Base-by-base conservation (phyloP, 345 rosid genomes). In the Brassica napus region DNA sequence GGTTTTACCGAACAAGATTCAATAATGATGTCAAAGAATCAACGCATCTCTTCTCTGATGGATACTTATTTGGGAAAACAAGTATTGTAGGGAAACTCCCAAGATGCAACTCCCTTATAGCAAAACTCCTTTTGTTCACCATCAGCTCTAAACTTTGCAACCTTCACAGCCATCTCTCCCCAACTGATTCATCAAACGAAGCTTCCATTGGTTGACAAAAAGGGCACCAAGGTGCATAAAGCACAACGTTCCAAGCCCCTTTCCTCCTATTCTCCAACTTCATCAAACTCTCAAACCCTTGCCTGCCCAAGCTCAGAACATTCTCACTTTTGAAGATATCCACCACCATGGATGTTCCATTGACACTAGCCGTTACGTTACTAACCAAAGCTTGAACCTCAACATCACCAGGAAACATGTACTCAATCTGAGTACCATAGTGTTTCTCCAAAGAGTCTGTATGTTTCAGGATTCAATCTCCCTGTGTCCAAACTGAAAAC, bases 401-500 rank as follows among this genome's bases (percentile, higher is more conserved):
- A 15, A 52, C 58, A n/a, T 16, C 23, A 52, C n/a, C 55, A n/a
- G 18, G 58, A 6, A 15, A 52, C 8, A 52, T 52, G 58, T 52
- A 52, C 23, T 52, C 58, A 6, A 52, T 52, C 4, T 68, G 84
- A 31, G 91, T 92, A 72, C 87, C 95, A 42, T 89, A 92, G 1
- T 86, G 90, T 81, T 94, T 91, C 87, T 94, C 97, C 1, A 94
- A 92, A 94, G 76, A 88, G 89, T 24, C 73, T 82, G 44, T 94
- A 92, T 0, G 97, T 94, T 81, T 94, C 97, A 0, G 97, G 93
- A 83, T 92, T 92, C 73, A 94, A 80, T 79, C 98, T 94, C 54
- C 98, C 97, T 0, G 97, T 94, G 72, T 94, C 98, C 59, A 94
- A 86, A 83, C 94, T 91, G 85, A 94, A 94, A 9, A 92, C 97